Evolutionary conservation across 768 basidiomycete genomes (phyloP).

Genomic region (Nevesoporus exiguus): DNA sequence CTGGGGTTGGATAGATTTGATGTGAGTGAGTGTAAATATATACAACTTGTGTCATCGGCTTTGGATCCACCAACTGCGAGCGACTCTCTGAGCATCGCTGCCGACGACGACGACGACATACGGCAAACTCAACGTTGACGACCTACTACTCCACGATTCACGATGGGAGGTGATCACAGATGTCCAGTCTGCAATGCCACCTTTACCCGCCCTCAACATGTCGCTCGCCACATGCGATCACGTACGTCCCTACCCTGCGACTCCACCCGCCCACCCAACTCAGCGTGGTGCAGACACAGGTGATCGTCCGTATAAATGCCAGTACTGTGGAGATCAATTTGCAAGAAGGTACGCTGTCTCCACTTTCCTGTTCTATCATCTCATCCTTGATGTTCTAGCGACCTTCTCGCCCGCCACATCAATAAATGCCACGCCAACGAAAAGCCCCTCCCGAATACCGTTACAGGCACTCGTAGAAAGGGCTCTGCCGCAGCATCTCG

Average conservation of each 20-base stretch:
- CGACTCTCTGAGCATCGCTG: conserved; percentile 18
- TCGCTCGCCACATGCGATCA: conserved; percentile 86
- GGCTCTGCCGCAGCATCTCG: conserved; percentile 64
- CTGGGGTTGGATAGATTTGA: conserved; percentile 29
- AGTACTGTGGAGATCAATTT: conserved; percentile 86
- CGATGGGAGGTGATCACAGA: conserved; percentile 80
- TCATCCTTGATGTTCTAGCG: conserved; percentile 40
- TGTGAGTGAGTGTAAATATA: conserved; percentile 37
- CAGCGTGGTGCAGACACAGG: conserved; percentile 61
- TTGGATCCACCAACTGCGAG: conserved; percentile 24
- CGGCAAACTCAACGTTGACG: conserved; percentile 1
- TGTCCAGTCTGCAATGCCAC: conserved; percentile 86
- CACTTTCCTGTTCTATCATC: conserved; percentile 6
- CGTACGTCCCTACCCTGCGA: conserved; percentile 50
- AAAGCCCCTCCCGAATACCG: conserved; percentile 41
- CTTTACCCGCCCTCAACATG: conserved; percentile 87
- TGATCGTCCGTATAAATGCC: conserved; percentile 87
- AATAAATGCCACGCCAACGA: conserved; percentile 86
- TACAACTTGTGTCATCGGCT: conserved; percentile 36
- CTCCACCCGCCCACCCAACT: conserved; percentile 17
- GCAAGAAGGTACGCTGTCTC: conserved; percentile 60
- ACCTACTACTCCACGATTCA: neutral
- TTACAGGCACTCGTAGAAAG: conserved; percentile 50
- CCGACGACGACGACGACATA: conserved; percentile 7
- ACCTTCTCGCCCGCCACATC: conserved; percentile 80